phyloP scores from a whole-genome alignment of 768 basidiomycete species.

The Leccinum olivaceopallidum region DNA sequence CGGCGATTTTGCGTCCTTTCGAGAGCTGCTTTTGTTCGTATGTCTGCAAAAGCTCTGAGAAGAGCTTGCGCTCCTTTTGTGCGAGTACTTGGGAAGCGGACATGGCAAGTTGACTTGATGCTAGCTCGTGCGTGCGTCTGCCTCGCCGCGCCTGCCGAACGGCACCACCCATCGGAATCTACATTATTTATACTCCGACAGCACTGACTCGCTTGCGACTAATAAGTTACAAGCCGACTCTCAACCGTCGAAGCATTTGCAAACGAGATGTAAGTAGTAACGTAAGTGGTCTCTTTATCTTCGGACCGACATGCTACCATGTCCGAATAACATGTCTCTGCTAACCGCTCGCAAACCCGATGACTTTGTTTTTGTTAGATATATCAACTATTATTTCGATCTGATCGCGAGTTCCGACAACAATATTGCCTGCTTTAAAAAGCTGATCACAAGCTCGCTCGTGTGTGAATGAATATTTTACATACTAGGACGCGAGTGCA shows the following conservation, averaged over 20 bases:
- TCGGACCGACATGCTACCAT: constrained; percentile 47
- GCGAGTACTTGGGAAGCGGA: constrained; percentile 45
- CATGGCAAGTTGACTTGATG: constrained; percentile 12
- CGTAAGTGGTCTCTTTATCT: constrained; percentile 39
- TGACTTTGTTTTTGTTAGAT: constrained; percentile 46
- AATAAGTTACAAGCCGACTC: constrained; percentile 64
- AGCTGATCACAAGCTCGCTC: constrained; percentile 66
- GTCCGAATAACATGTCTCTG: constrained; percentile 67
- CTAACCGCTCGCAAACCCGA: constrained; percentile 58
- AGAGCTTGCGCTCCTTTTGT: constrained; percentile 80
- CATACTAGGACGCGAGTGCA: too few relatives aligned
- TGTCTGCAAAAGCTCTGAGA: constrained; percentile 81
- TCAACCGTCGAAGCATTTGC: constrained; percentile 59
- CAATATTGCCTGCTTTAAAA: constrained; percentile 68
- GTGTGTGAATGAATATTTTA: constrained; percentile 38
- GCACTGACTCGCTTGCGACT: too few relatives aligned
- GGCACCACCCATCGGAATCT: not conserved
- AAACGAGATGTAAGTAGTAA: constrained; percentile 43
- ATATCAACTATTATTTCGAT: constrained; percentile 86
- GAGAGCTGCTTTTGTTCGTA: constrained; percentile 91
- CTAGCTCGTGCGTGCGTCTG: not conserved
- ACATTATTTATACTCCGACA: not conserved
- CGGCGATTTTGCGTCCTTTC: constrained; percentile 87
- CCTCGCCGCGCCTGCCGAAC: not conserved
- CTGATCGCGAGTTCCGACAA: constrained; percentile 78